A percentile compares a stretch with the other conserved stretches of the same genome.
These are phyloP conservation scores for Populus tremula DNA, from an alignment of 345 rosid genomes.

Conservation along the genomic window DNA sequence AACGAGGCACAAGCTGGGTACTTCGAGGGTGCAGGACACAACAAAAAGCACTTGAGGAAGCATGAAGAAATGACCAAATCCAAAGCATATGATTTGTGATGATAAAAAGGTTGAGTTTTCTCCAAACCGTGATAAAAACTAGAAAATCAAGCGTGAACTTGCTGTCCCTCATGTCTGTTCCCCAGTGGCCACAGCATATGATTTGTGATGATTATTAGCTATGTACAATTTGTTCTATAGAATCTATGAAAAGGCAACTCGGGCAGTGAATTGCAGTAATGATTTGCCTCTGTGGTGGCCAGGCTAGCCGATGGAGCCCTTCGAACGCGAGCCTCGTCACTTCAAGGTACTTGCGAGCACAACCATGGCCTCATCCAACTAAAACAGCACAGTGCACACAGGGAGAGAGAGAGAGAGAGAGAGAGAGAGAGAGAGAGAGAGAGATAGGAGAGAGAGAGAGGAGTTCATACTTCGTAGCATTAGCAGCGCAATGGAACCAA, in stretches of 20 bases:
- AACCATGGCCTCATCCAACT: too few relatives aligned
- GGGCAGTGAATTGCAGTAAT: background rate
- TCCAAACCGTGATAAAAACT: background rate
- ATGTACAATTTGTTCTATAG: background rate
- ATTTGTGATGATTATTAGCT: slow-evolving; percentile 1
- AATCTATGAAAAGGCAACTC: background rate
- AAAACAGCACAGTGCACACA: too few relatives aligned
- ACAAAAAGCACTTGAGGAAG: background rate
- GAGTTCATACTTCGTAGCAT: too few relatives aligned
- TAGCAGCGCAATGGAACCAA: too few relatives aligned
- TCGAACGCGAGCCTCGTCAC: background rate
- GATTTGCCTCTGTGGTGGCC: background rate
- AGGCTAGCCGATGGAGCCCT: background rate
- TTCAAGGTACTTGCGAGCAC: slow-evolving; percentile 1
- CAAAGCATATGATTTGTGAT: background rate
- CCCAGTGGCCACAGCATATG: background rate
- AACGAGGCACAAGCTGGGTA: background rate
- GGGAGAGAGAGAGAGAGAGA: too few relatives aligned
- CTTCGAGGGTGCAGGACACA: background rate
- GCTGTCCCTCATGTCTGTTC: slow-evolving; percentile 12
- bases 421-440: too few relatives aligned
- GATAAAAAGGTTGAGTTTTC: background rate
- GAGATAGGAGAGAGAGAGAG: too few relatives aligned
- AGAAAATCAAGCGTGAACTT: slow-evolving; percentile 12
- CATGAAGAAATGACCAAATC: background rate